phyloP scores from a whole-genome alignment of 495 filamentous ascomycete species.

The Penicillium angulare region DNA sequence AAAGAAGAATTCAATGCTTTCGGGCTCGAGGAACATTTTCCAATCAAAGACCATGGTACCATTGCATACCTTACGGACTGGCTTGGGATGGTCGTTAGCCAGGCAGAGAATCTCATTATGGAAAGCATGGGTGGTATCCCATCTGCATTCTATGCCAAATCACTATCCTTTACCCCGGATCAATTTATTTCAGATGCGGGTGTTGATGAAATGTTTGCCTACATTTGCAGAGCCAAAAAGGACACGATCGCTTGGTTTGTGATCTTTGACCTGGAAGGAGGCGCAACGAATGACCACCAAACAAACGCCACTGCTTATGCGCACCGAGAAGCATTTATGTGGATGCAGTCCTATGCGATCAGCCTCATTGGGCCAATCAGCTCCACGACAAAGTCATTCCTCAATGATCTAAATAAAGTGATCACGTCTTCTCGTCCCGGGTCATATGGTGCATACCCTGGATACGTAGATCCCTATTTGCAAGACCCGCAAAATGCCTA shows the following conservation, averaged over 20 bases:
- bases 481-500: constrained; percentile 48
- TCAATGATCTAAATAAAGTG: constrained; percentile 45
- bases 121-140: constrained; percentile 31
- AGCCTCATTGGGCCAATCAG: constrained; percentile 42
- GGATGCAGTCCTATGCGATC: constrained; percentile 42
- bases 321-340: constrained; percentile 46
- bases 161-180: constrained; percentile 47
- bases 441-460: constrained; percentile 56
- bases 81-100: constrained; percentile 49
- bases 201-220: constrained; percentile 41
- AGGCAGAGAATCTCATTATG: constrained; percentile 44
- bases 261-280: constrained; percentile 44
- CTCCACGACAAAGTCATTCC: constrained; percentile 32
- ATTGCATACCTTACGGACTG: constrained; percentile 52
- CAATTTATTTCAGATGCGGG: constrained; percentile 34
- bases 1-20: constrained; percentile 38
- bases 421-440: constrained; percentile 23
- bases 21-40: constrained; percentile 31
- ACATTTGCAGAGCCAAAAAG: constrained; percentile 45
- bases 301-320: constrained; percentile 42
- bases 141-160: constrained; percentile 45
- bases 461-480: constrained; percentile 67
- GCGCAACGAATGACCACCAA: constrained; percentile 39
- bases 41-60: constrained; percentile 20
- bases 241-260: constrained; percentile 43